Conservation (phyloP, 176 grass and related monocot species). For the Typha latifolia region DNA sequence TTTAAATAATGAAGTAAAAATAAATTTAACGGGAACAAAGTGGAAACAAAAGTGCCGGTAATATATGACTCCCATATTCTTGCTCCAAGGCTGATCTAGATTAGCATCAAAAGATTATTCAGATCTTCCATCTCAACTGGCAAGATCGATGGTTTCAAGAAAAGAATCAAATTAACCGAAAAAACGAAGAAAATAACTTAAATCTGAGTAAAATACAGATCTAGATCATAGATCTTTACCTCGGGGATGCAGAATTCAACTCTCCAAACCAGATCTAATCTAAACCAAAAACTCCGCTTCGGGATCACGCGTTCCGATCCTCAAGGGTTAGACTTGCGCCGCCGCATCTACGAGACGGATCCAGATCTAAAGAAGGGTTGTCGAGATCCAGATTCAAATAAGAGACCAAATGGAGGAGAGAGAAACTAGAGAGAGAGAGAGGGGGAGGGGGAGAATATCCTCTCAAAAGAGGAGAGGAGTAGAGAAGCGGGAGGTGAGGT, state of each 20-base stretch:
- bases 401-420: background rate
- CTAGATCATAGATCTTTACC: constrained; percentile 19
- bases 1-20: too few relatives aligned
- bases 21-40: too few relatives aligned
- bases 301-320: background rate
- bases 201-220: constrained; percentile 13
- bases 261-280: constrained; percentile 21
- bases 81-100: background rate
- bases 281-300: background rate
- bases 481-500: background rate
- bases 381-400: background rate
- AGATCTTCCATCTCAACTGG: constrained; percentile 3
- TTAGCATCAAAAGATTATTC: background rate
- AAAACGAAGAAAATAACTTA: constrained; percentile 6
- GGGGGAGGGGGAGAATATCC: background rate
- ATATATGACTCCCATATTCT: background rate
- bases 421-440: background rate
- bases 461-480: background rate
- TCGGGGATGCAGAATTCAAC: background rate
- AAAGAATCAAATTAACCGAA: background rate
- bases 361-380: too few relatives aligned
- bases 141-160: constrained; percentile 24
- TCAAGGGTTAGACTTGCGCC: too few relatives aligned
- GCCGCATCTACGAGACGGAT: too few relatives aligned
- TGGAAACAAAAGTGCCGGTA: background rate